Evolutionary conservation across 306 rosid genomes (phyloP).

Genomic region (Betula pendula): DNA sequence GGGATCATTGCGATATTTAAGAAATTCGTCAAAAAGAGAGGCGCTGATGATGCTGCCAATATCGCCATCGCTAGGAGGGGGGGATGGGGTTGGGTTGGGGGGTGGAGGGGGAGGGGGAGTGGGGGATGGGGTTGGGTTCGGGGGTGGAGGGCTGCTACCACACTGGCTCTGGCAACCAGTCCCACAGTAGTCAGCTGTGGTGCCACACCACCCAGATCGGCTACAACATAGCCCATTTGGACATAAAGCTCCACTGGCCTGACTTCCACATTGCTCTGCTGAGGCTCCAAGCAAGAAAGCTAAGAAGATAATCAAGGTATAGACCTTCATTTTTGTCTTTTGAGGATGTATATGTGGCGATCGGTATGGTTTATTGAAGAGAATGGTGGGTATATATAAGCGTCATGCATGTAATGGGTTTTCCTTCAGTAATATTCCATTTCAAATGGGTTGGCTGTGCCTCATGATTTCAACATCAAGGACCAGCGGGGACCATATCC

Average conservation of each 20-base stretch:
- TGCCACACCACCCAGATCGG: constrained; percentile 2
- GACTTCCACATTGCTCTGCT: constrained; percentile 23
- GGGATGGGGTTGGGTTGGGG: no score
- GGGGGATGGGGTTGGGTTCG: neutral
- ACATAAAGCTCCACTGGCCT: constrained; percentile 19
- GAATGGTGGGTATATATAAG: no score
- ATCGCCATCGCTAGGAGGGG: no score
- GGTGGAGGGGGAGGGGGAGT: no score
- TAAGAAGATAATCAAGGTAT: neutral
- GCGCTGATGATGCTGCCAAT: constrained; percentile 33
- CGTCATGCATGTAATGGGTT: no score
- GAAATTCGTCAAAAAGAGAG: constrained; percentile 43
- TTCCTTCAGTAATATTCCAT: no score
- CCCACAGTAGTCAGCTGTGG: neutral
- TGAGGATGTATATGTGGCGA: neutral
- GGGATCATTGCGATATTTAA: constrained; percentile 43
- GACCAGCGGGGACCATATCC: no score
- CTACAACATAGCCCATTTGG: constrained; percentile 26
- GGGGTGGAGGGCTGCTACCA: neutral
- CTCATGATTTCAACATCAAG: no score
- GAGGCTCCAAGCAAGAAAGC: neutral
- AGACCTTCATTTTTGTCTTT: neutral
- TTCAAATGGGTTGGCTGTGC: no score
- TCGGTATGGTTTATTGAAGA: neutral
- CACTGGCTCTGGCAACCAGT: neutral